phyloP scores from a whole-genome alignment of 495 filamentous ascomycete species.

The Patellaria atrata region DNA sequence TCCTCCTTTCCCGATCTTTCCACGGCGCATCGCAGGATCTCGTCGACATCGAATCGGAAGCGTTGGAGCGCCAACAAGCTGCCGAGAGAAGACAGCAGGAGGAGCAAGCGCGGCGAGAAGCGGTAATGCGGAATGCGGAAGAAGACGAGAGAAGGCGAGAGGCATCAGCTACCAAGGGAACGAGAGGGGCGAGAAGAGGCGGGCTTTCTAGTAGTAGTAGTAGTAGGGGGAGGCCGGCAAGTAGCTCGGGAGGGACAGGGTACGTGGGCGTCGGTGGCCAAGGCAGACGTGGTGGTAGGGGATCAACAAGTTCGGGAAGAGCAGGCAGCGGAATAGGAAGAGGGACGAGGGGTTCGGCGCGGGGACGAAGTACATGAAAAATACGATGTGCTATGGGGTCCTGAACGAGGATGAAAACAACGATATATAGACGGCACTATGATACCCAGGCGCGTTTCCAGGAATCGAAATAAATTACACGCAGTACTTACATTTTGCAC shows the following conservation, averaged over 20 bases:
- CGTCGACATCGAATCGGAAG: conserved; percentile 67
- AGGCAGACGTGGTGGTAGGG: conserved; percentile 26
- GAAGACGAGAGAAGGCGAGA: conserved; percentile 50
- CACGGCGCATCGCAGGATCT: conserved; percentile 77
- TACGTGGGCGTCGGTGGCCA: conserved; percentile 35
- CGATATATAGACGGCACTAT: no score
- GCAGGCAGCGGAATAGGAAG: conserved; percentile 18
- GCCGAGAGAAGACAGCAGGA: conserved; percentile 60
- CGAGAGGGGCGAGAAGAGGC: conserved; percentile 24
- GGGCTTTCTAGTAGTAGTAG: conserved; percentile 30
- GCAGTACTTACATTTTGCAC: background rate
- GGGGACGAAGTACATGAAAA: conserved; percentile 13
- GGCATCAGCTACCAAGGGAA: conserved; percentile 31
- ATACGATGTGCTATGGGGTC: no score
- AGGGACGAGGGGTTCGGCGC: conserved; percentile 14
- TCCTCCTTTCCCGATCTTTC: conserved; percentile 81
- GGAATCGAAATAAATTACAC: no score
- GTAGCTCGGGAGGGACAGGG: conserved; percentile 27
- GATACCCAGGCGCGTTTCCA: no score
- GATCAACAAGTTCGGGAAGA: conserved; percentile 31
- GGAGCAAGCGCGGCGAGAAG: conserved; percentile 59
- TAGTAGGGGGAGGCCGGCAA: conserved; percentile 26
- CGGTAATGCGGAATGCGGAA: conserved; percentile 51
- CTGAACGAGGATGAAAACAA: no score
- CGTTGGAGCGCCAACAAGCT: conserved; percentile 50